Base-by-base conservation (phyloP, 352 stramenopile species). In the Achlya hypogyna region DNA sequence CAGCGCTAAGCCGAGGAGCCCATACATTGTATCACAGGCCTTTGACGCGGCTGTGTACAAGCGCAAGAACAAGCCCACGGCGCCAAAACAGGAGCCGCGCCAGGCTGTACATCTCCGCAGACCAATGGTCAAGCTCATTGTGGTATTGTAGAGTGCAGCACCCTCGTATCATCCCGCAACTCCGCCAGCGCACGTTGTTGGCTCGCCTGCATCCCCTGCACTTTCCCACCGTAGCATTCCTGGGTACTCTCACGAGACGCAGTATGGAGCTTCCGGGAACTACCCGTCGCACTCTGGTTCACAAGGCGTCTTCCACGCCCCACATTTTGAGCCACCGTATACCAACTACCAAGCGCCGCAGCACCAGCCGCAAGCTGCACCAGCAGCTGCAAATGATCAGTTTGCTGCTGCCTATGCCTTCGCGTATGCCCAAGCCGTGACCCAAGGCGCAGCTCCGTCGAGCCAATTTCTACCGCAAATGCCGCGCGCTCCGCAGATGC, bases 41-140 rank as follows among this genome's bases (percentile, higher is more conserved):
- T 64, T 64, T 34, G 54, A 64, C 27, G 54, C 54, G 6, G 54
- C 54, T 12, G 27, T 64, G 54, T 52, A 64, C 23, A 64, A 64
- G 35, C 54, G 47, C 25, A 51, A 52, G 4, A 38, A 34, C 18
- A 25, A 20, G 27, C n/a, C 54, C 20, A 8, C 53, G 31, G n/a
- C 28, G 27, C 35, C 40, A n/a, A 23, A 35, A 8, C 22, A 23
- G 5, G 16, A n/a, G n/a, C 45, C 45, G 23, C 10, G 32, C 32
- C 34, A 25, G 18, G 47, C 45, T n/a, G 54, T 64, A 64, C 35
- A 16, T 8, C 23, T 34, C 28, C 4, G 5, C 22, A 18, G 45
- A 10, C 29, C 22, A 6, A 58, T 35, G 45, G 2, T 53, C 3
- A 1, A n/a, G 18, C 45, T 53, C n/a, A 53, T 31, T 6, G 10